phyloP scores from a whole-genome alignment of 2,329 filamentous ascomycete genomes.

The Hypoxylon rubiginosum region DNA sequence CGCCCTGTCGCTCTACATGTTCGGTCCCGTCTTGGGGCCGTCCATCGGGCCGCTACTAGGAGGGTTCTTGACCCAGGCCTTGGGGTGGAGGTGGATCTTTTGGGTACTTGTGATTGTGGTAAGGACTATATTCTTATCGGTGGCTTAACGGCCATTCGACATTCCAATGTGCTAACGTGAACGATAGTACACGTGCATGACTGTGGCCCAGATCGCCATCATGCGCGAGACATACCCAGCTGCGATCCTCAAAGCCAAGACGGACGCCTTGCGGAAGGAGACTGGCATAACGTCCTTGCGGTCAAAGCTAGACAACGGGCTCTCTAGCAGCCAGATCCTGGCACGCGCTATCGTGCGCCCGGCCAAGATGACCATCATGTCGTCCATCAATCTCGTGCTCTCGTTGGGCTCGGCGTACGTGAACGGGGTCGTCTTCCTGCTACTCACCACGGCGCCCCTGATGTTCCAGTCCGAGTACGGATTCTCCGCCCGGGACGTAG shows the following conservation, averaged over 20 bases:
- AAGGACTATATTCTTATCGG: constrained; percentile 44
- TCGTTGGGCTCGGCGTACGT: constrained; percentile 46
- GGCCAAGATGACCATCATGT: constrained; percentile 60
- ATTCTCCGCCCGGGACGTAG: constrained; percentile 28
- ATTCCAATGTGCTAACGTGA: background rate
- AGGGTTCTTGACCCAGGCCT: constrained; percentile 48
- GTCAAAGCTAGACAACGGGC: constrained; percentile 18
- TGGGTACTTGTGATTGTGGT: constrained; percentile 46
- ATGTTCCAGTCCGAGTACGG: constrained; percentile 47
- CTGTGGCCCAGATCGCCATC: constrained; percentile 30
- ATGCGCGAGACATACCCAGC: constrained; percentile 48
- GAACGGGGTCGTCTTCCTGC: constrained; percentile 47
- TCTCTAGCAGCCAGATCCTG: constrained; percentile 37
- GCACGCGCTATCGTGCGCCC: constrained; percentile 54
- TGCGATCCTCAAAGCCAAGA: constrained; percentile 46
- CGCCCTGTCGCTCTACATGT: constrained; percentile 12
- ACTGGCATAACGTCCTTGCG: constrained; percentile 45
- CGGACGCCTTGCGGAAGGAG: constrained; percentile 45
- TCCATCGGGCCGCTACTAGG: constrained; percentile 52
- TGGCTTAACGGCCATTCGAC: constrained; percentile 14
- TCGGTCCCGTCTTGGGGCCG: constrained; percentile 8
- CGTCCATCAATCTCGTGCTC: constrained; percentile 63
- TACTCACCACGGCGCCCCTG: constrained; percentile 46
- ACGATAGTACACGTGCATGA: constrained; percentile 10
- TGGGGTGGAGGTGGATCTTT: constrained; percentile 54